Conservation (phyloP, 495 filamentous ascomycete species). For the Saxophila tyrrhenica region DNA sequence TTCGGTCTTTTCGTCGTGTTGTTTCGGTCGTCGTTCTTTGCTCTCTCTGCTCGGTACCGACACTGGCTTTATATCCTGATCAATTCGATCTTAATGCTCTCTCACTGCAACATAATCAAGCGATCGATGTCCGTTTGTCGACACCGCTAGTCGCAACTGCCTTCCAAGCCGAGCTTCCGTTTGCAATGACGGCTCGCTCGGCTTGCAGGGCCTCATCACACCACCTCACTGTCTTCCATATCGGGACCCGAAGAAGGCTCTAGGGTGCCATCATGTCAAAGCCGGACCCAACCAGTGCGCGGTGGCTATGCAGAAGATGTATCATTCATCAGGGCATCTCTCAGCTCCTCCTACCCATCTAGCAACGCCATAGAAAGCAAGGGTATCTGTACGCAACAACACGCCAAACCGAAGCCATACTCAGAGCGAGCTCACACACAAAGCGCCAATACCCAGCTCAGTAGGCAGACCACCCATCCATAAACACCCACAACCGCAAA, state of each 20-base stretch:
- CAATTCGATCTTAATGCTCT: no score
- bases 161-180: neutral
- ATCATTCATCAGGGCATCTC: no score
- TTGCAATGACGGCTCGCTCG: neutral
- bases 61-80: neutral
- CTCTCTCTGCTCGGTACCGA: neutral
- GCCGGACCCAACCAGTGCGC: no score
- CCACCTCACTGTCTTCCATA: neutral
- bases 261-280: no score
- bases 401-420: no score
- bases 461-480: neutral
- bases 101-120: no score
- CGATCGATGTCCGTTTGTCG: neutral
- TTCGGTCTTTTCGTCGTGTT: neutral
- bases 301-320: no score
- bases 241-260: no score
- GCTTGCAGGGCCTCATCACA: neutral
- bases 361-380: neutral
- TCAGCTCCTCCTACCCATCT: no score
- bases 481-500: neutral
- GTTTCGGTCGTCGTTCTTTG: neutral
- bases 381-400: neutral
- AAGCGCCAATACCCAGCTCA: neutral
- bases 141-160: neutral
- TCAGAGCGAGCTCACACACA: no score